These are phyloP conservation scores for Nitzschia sp. DNA, from an alignment of 108 stramenopile genomes.

Conservation along the genomic window DNA sequence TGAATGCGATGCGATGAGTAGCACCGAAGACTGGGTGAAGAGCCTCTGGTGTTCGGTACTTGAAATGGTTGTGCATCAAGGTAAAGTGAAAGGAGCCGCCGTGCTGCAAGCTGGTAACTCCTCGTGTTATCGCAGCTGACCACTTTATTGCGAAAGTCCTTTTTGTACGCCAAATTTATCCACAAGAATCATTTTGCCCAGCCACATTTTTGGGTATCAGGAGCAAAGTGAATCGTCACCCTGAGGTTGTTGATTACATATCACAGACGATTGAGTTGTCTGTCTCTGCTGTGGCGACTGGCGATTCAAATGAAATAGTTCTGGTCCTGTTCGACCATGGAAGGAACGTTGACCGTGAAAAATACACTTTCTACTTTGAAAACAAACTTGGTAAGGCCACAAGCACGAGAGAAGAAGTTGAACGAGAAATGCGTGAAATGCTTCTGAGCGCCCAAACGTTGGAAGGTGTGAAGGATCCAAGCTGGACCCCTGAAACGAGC, in stretches of 20 bases:
- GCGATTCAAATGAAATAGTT: conserved; percentile 25
- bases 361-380: conserved; percentile 9
- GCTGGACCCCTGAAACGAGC: conserved; percentile 4
- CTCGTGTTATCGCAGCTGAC: not conserved
- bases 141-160: conserved; percentile 14
- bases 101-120: not conserved
- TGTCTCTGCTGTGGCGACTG: conserved; percentile 35
- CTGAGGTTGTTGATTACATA: conserved; percentile 57
- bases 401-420: conserved; percentile 3
- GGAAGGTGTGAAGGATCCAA: conserved; percentile 9
- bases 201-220: conserved; percentile 42
- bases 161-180: conserved; percentile 47
- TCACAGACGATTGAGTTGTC: conserved; percentile 30
- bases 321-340: conserved; percentile 28
- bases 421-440: conserved; percentile 38
- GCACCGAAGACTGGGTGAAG: no score
- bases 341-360: conserved; percentile 20
- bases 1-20: no score
- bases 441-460: conserved; percentile 25
- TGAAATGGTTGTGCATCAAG: conserved; percentile 42
- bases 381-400: not conserved
- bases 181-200: conserved; percentile 40
- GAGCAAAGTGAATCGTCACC: conserved; percentile 46
- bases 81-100: not conserved
- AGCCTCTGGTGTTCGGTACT: conserved; percentile 34